Percentiles rank a stretch among this genome's conserved stretches.
phyloP scores from a whole-genome alignment of 2,329 filamentous ascomycete species.

The Penicillium sp. region DNA sequence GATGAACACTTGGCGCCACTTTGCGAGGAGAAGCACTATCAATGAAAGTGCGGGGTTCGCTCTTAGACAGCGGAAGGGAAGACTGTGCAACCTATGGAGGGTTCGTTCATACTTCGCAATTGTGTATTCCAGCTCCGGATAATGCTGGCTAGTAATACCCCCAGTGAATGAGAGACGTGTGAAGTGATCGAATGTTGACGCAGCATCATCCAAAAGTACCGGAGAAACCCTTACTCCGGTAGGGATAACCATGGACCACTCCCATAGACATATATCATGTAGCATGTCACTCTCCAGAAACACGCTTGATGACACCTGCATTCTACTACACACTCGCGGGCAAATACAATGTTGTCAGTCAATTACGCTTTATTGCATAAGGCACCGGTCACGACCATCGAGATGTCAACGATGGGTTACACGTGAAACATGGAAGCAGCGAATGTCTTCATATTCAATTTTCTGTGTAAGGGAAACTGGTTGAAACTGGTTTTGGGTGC shows the following conservation, averaged over 20 bases:
- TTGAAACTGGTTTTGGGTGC: neutral
- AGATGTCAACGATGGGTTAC: neutral
- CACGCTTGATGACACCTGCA: neutral
- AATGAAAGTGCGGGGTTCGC: neutral
- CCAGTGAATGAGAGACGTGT: neutral
- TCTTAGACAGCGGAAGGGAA: no score
- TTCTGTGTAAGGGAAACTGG: neutral
- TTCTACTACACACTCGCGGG: neutral
- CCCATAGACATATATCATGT: neutral
- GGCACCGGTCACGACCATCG: no score
- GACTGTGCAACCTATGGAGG: neutral
- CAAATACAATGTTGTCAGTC: neutral
- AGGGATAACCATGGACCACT: neutral
- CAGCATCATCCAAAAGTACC: conserved; percentile 14
- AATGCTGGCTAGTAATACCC: neutral
- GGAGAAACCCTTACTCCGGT: conserved; percentile 16
- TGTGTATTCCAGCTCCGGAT: neutral
- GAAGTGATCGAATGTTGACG: conserved; percentile 24
- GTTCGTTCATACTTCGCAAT: neutral
- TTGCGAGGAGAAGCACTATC: neutral
- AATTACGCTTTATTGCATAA: neutral
- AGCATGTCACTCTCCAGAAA: neutral
- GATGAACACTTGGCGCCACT: neutral
- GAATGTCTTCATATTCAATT: neutral
- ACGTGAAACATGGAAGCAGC: neutral